phyloP scores from a whole-genome alignment of 805 yeast genomes.

The Candida bentonensis region DNA sequence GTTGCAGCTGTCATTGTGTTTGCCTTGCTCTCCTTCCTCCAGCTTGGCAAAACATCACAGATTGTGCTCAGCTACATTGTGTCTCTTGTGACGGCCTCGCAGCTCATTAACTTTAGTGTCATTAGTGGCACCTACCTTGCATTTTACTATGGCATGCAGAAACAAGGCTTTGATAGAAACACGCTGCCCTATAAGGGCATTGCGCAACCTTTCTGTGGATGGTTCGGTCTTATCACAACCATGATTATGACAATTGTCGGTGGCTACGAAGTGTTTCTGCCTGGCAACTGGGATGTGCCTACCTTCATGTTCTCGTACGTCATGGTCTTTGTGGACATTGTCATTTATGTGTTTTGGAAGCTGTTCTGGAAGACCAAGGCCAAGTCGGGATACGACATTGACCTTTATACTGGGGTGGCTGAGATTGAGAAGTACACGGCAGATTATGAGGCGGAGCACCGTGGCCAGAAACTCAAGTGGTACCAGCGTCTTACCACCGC shows the following conservation, averaged over 20 bases:
- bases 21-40: constrained; percentile 53
- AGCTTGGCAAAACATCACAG: constrained; percentile 42
- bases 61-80: constrained; percentile 61
- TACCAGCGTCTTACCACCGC: not conserved
- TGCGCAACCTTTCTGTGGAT: constrained; percentile 47
- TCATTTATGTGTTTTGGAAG: constrained; percentile 39
- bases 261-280: constrained; percentile 60
- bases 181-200: constrained; percentile 38
- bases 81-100: constrained; percentile 57
- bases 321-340: constrained; percentile 47
- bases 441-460: not conserved
- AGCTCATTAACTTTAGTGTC: constrained; percentile 44
- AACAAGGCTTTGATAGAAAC: constrained; percentile 35
- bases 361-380: constrained; percentile 33
- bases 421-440: constrained; percentile 40
- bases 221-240: constrained; percentile 32
- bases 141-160: constrained; percentile 44
- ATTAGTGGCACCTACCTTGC: constrained; percentile 46
- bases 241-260: constrained; percentile 41
- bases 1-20: constrained; percentile 26
- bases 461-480: not conserved
- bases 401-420: constrained; percentile 36
- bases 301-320: constrained; percentile 57
- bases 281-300: constrained; percentile 48
- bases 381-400: constrained; percentile 34